Evolutionary conservation across 1,284 basidiomycete genomes (phyloP).

Genomic region (Cryptococcus sp.): DNA sequence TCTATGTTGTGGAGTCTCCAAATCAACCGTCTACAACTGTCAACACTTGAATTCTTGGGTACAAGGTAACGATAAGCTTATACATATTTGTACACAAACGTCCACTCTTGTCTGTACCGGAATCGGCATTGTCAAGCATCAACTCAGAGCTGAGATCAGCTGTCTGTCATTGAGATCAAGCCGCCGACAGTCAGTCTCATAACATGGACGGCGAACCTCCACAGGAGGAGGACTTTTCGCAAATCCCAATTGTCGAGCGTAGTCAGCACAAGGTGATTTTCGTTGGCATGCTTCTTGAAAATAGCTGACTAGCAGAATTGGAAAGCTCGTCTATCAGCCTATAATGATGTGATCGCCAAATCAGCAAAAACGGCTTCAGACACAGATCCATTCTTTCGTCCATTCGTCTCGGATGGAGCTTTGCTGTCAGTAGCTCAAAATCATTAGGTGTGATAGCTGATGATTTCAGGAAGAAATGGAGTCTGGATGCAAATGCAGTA

Average conservation of each 20-base stretch:
- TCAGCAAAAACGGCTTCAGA: slow-evolving; percentile 87
- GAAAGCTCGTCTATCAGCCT: slow-evolving; percentile 94
- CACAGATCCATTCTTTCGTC: slow-evolving; percentile 87
- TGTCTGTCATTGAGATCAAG: too few species aligned
- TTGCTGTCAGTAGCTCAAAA: slow-evolving; percentile 29
- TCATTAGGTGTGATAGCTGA: not conserved
- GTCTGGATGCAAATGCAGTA: slow-evolving; percentile 87
- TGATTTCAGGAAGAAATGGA: slow-evolving; percentile 70
- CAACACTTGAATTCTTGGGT: too few species aligned
- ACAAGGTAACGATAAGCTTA: too few species aligned
- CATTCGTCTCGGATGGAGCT: slow-evolving; percentile 60
- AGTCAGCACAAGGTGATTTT: slow-evolving; percentile 68
- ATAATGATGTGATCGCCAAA: slow-evolving; percentile 78
- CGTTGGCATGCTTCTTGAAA: too few species aligned
- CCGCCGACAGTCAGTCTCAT: too few species aligned
- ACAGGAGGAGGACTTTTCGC: slow-evolving; percentile 88
- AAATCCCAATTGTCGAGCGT: slow-evolving; percentile 73
- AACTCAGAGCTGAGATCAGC: too few species aligned
- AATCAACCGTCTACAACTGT: too few species aligned
- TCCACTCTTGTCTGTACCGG: too few species aligned
- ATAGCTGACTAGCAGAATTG: slow-evolving; percentile 68
- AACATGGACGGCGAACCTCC: slow-evolving; percentile 90
- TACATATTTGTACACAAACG: too few species aligned
- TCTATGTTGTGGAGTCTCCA: too few species aligned
- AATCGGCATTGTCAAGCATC: too few species aligned